These are phyloP conservation scores for Collybiopsis confluens DNA, from an alignment of 768 basidiomycete genomes.

Conservation along the genomic window DNA sequence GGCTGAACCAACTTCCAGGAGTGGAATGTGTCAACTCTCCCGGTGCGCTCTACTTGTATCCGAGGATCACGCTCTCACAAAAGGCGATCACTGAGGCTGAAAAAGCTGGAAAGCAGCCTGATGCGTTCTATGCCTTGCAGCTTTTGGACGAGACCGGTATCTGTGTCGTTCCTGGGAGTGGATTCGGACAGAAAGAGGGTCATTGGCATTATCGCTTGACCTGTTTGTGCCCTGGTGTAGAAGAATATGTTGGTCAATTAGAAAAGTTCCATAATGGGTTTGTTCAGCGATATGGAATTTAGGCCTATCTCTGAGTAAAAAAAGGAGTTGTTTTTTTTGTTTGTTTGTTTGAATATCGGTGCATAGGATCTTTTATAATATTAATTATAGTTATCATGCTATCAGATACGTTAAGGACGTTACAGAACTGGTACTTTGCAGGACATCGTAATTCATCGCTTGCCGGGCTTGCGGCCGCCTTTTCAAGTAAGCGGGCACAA, in stretches of 20 bases:
- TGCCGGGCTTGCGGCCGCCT: no score
- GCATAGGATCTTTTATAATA: no score
- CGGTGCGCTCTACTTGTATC: constrained; percentile 93
- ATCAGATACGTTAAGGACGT: no score
- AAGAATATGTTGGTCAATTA: constrained; percentile 84
- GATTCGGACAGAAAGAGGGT: constrained; percentile 90
- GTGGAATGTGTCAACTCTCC: constrained; percentile 87
- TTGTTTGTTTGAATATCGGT: no score
- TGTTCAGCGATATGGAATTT: constrained; percentile 8
- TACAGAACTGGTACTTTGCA: no score
- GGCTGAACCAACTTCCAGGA: constrained; percentile 83
- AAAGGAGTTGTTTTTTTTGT: no score
- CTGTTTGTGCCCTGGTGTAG: constrained; percentile 90
- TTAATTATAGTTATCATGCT: no score
- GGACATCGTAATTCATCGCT: no score
- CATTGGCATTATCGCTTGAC: constrained; percentile 92
- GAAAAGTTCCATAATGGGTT: constrained; percentile 32
- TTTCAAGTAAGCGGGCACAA: no score
- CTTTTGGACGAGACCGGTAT: constrained; percentile 89
- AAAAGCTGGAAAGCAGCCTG: constrained; percentile 72
- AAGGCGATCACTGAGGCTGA: constrained; percentile 73
- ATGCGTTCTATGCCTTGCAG: constrained; percentile 83
- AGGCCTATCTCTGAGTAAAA: no score
- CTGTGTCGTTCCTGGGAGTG: constrained; percentile 89
- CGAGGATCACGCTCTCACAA: constrained; percentile 68